Conservation (phyloP, 2,329 filamentous ascomycete species). For the Fusarium stilboides region DNA sequence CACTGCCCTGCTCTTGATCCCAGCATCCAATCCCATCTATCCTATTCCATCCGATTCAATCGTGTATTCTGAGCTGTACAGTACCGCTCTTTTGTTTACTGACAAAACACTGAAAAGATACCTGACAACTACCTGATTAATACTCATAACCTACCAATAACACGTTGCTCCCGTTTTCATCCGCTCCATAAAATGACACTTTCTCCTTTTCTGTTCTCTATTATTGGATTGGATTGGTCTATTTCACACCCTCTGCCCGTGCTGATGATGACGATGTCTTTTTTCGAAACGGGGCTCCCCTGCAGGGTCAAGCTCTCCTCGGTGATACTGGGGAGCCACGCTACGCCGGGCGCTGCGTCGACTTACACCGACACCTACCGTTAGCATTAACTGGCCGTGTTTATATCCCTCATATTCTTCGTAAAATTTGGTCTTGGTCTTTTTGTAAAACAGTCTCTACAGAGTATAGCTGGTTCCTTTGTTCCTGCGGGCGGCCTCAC, state of each 20-base stretch:
- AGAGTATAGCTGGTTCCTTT: background rate
- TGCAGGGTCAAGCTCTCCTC: conserved; percentile 18
- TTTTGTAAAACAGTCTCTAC: background rate
- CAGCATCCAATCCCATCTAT: conserved; percentile 1
- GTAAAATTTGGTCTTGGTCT: background rate
- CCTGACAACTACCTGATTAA: conserved; percentile 29
- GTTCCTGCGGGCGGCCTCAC: conserved; percentile 30
- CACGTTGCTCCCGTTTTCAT: conserved; percentile 19
- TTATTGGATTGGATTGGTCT: conserved; percentile 2
- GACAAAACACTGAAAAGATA: conserved; percentile 22
- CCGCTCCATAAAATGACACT: conserved; percentile 3
- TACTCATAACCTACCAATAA: background rate
- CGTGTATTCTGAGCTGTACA: conserved; percentile 33
- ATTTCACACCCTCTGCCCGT: conserved; percentile 3
- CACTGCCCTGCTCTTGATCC: conserved; percentile 26
- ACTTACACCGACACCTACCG: conserved; percentile 37
- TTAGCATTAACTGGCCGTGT: conserved; percentile 28
- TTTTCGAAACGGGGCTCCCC: conserved; percentile 5
- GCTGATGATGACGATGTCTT: conserved; percentile 22
- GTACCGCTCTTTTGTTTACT: background rate
- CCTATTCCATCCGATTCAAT: conserved; percentile 1
- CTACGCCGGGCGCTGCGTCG: background rate
- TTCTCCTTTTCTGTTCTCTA: background rate
- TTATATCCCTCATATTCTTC: conserved; percentile 36
- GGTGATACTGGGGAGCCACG: conserved; percentile 30